Evolutionary conservation across 352 stramenopile species (phyloP).

Genomic region (Pythium sukuiense): DNA sequence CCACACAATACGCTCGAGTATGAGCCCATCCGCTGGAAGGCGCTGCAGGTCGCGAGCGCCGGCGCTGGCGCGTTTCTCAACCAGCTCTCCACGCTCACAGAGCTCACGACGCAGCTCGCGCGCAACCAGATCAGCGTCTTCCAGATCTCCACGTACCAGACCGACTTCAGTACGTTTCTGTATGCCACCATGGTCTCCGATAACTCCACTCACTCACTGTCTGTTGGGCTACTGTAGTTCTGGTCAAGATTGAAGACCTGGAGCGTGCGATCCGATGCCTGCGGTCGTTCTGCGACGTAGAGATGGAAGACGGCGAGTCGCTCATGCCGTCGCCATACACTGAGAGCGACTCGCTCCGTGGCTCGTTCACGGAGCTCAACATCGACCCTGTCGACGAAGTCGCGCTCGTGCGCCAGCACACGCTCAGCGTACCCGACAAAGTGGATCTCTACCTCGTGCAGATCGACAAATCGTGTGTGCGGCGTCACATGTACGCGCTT

Average conservation of each 20-base stretch:
- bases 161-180: constrained; percentile 50
- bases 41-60: constrained; percentile 60
- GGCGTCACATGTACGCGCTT: constrained; percentile 55
- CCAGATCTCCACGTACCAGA: constrained; percentile 76
- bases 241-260: constrained; percentile 64
- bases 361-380: not conserved
- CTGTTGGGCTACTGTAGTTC: constrained; percentile 28
- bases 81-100: constrained; percentile 54
- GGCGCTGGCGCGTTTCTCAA: constrained; percentile 52
- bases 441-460: constrained; percentile 59
- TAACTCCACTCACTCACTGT: no score
- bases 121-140: constrained; percentile 56
- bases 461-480: constrained; percentile 42
- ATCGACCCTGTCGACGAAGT: constrained; percentile 23
- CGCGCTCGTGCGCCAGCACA: constrained; percentile 42
- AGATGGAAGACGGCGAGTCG: constrained; percentile 46
- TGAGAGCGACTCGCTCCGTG: constrained; percentile 5
- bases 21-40: constrained; percentile 56
- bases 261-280: constrained; percentile 44
- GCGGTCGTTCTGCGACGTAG: constrained; percentile 53
- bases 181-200: not conserved
- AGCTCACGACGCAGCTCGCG: constrained; percentile 60
- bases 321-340: constrained; percentile 1
- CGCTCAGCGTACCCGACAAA: constrained; percentile 49
- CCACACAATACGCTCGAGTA: constrained; percentile 38